phyloP scores from a whole-genome alignment of 257 asterid species.

The Solanum raphanifolium region DNA sequence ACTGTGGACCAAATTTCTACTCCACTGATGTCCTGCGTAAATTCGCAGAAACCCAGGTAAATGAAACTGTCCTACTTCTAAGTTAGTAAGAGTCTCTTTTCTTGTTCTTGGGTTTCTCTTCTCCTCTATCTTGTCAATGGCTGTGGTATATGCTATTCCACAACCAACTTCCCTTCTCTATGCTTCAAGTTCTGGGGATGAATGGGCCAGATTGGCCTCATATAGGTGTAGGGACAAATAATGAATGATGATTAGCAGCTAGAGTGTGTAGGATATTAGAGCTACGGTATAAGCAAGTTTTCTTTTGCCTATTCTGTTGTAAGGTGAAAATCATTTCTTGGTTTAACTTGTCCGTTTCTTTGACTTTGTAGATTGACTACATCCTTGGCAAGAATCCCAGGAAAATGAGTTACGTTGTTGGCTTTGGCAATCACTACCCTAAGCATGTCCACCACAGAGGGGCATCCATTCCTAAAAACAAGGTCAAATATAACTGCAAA shows the following conservation, averaged over 20 bases:
- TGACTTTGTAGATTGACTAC: constrained; percentile 52
- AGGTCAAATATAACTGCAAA: constrained; percentile 60
- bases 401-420: constrained; percentile 93
- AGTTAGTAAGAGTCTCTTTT: background rate
- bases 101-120: background rate
- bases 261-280: background rate
- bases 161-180: background rate
- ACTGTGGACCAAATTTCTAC: constrained; percentile 92
- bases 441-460: constrained; percentile 91
- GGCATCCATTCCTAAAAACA: constrained; percentile 86
- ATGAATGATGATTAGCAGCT: background rate
- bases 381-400: constrained; percentile 89
- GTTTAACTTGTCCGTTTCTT: background rate
- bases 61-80: background rate
- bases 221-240: background rate
- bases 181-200: background rate
- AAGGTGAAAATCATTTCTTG: background rate
- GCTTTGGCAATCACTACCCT: constrained; percentile 71
- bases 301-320: background rate
- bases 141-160: background rate
- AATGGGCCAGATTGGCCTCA: background rate
- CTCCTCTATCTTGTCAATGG: background rate
- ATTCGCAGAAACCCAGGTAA: constrained; percentile 89
- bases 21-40: constrained; percentile 64
- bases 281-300: background rate